phyloP scores from a whole-genome alignment of 78 protist species.

The Tieghemostelium lacteum region DNA sequence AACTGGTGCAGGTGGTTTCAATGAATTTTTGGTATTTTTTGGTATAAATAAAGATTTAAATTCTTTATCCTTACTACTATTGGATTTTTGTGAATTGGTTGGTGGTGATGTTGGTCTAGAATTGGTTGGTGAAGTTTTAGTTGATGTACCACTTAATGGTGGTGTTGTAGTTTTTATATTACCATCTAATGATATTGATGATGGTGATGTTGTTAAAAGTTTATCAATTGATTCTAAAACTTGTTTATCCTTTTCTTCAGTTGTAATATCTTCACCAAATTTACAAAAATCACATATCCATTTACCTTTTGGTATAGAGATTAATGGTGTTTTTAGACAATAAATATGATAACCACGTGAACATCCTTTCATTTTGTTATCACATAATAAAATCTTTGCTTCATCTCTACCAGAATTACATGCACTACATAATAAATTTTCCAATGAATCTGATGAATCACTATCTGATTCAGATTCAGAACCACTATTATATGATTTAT shows the following conservation, averaged over 20 bases:
- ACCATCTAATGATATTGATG: neutral
- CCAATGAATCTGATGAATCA: neutral
- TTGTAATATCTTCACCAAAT: slow-evolving; percentile 38
- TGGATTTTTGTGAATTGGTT: neutral
- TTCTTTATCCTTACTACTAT: neutral
- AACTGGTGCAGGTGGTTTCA: neutral
- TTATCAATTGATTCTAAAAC: neutral
- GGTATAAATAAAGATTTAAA: neutral
- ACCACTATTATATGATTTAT: neutral
- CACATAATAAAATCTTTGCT: slow-evolving; percentile 73
- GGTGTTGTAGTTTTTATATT: neutral
- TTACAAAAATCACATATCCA: slow-evolving; percentile 71
- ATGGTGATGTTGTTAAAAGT: neutral
- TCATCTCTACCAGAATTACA: slow-evolving; percentile 69
- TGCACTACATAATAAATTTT: slow-evolving; percentile 25
- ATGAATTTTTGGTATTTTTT: neutral
- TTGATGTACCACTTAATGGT: neutral
- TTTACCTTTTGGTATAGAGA: slow-evolving; percentile 49
- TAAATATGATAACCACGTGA: slow-evolving; percentile 73
- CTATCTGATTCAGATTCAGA: neutral
- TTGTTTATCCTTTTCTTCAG: slow-evolving; percentile 44
- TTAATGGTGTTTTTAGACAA: slow-evolving; percentile 43
- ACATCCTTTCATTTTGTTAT: slow-evolving; percentile 59
- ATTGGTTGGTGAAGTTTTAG: no score
- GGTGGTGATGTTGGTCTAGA: no score